Evolutionary conservation across 495 filamentous ascomycete species (phyloP), one percentile per base, ranked within the genome.

Genomic region (Xylaria cubensis): DNA sequence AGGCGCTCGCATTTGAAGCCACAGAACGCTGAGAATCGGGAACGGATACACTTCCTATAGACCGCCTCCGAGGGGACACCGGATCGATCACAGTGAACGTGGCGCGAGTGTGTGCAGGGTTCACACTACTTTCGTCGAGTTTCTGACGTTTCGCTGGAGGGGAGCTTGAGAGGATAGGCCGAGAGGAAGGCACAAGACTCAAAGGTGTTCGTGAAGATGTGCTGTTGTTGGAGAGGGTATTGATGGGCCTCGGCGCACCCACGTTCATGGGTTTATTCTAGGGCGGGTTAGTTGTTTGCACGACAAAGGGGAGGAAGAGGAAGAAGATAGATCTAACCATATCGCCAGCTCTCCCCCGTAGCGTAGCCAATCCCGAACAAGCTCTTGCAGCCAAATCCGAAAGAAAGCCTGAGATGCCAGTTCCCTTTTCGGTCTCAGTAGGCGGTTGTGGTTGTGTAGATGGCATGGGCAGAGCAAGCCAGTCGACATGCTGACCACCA

Each of bases 401-500:
- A 10, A 65, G 4, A n/a, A 50, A 21, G 44, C 8, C 46, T 24
- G 53, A 51, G 50, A 41, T 34, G 29, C 51, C 70, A 72, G 70
- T 36, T 72, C 62, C 70, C 36, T 32, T 42, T 17, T 63, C 46
- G 62, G 70, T 66, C 63, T 72, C 70, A 41, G 70, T 26, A 61
- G 70, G 21, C 41, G 46, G 41, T 42, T 29, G 61, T 50, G 24
- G 51, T 67, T 61, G 62, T 72, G 32, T 29, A 12, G 63, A 61
- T 51, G 70, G 53, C 70, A 72, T 72, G 53, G 36, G 48, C 63
- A 69, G 62, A 46, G 66, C 74, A 39, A 71, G 75, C 77, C 74
- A 75, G 75, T 79, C 77, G 76, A 78, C 77, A 79, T 79, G 74
- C 76, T 79, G 77, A 70, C 68, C 71, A 69, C 63, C 69, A 68